These are phyloP conservation scores for Thraustochytrium sp. DNA, from an alignment of 352 stramenopile genomes.

Conservation along the genomic window DNA sequence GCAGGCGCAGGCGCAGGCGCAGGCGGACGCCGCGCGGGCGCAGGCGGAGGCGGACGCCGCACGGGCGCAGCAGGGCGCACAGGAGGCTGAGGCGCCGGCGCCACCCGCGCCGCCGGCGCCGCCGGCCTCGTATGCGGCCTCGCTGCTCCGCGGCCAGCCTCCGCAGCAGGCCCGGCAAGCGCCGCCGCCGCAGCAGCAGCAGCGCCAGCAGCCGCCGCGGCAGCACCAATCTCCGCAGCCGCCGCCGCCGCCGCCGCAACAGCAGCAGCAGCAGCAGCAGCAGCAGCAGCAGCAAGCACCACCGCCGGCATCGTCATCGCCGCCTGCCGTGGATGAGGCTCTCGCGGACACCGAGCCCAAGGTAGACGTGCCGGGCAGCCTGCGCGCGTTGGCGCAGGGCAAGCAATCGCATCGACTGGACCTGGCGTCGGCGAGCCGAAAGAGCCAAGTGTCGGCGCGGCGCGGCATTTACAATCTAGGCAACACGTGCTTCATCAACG, in stretches of 20 bases:
- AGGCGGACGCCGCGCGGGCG: too few species aligned
- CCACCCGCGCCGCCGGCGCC: not conserved
- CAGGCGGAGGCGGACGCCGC: not conserved
- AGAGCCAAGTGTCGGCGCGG: not conserved
- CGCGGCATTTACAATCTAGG: slow-evolving; percentile 10
- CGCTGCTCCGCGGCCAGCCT: too few species aligned
- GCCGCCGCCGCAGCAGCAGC: not conserved
- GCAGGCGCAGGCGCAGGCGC: not conserved
- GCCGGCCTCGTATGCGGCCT: not conserved
- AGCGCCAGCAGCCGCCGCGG: not conserved
- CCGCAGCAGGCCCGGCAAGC: too few species aligned
- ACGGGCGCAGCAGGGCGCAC: not conserved
- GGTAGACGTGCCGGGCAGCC: not conserved
- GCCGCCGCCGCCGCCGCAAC: not conserved
- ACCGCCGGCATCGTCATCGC: not conserved
- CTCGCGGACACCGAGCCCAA: not conserved
- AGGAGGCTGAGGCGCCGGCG: too few species aligned
- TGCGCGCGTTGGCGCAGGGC: not conserved
- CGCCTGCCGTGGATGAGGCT: not conserved
- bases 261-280: not conserved
- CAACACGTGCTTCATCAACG: slow-evolving; percentile 38
- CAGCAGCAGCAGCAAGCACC: not conserved
- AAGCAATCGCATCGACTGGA: not conserved
- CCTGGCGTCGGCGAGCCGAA: not conserved
- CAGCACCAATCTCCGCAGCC: not conserved